phyloP scores from a whole-genome alignment of 345 rosid genomes.

The Euclidium syriacum region DNA sequence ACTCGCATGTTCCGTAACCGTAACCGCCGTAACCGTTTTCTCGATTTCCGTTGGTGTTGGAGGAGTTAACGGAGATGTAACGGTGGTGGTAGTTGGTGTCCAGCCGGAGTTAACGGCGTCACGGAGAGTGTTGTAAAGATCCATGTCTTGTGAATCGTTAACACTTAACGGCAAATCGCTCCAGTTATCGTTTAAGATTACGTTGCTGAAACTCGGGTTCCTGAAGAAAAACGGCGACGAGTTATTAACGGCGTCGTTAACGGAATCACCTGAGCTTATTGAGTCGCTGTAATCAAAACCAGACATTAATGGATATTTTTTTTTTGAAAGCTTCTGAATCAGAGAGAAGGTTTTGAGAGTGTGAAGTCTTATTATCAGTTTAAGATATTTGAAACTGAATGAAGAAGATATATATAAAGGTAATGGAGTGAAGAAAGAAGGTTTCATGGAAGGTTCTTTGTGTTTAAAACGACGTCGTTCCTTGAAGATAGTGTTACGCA shows the following conservation, averaged over 20 bases:
- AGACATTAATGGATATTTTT: constrained; percentile 20
- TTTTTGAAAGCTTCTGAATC: constrained; percentile 5
- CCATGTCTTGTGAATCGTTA: constrained; percentile 57
- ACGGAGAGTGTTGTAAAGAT: constrained; percentile 43
- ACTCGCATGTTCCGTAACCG: background rate
- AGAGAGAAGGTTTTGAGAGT: background rate
- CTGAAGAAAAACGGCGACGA: constrained; percentile 12
- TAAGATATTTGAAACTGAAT: background rate
- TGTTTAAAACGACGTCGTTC: background rate
- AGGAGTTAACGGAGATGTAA: constrained; percentile 1
- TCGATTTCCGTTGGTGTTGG: too few relatives aligned
- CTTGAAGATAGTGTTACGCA: background rate
- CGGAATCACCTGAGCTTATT: constrained; percentile 3
- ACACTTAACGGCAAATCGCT: constrained; percentile 48
- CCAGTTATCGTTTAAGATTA: constrained; percentile 36
- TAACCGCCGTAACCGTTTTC: background rate
- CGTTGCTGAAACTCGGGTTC: constrained; percentile 29
- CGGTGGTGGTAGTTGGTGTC: constrained; percentile 25
- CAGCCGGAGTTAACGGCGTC: constrained; percentile 51
- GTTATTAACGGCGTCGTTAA: constrained; percentile 5
- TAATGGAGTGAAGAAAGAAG: constrained; percentile 15
- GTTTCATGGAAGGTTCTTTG: constrained; percentile 20
- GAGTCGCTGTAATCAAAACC: constrained; percentile 20
- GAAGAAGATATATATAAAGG: constrained; percentile 14
- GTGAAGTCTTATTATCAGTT: background rate